Conservation (phyloP, 2,329 filamentous ascomycete genomes). For the Lasiodiplodia sp. region DNA sequence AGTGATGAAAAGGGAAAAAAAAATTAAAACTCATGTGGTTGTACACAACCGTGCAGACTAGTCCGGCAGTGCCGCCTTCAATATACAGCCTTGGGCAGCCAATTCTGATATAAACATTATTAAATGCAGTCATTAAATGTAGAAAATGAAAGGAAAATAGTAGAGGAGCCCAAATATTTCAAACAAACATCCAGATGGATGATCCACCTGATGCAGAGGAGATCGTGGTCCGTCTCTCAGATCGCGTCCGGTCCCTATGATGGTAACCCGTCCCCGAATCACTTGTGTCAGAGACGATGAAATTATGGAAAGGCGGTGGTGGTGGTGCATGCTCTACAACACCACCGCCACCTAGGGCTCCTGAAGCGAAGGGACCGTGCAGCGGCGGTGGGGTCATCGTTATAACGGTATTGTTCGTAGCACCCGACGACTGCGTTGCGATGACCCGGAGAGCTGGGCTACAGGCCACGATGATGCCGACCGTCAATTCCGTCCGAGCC, state of each 20-base stretch:
- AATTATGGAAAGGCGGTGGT: background rate
- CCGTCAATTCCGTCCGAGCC: conserved; percentile 3
- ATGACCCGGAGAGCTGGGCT: conserved; percentile 1
- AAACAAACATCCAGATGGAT: conserved; percentile 2
- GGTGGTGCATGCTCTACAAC: background rate
- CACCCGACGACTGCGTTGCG: background rate
- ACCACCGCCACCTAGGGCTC: background rate
- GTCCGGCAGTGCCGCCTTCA: no score
- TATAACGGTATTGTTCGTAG: no score
- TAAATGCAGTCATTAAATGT: no score
- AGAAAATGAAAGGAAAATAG: no score
- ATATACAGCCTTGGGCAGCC: no score
- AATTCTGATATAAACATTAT: no score
- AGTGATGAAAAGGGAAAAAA: no score
- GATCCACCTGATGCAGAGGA: conserved; percentile 14
- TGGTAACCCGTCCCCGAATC: background rate
- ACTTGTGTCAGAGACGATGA: background rate
- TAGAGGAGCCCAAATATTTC: no score
- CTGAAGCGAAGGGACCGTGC: background rate
- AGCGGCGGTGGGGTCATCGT: background rate
- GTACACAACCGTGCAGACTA: no score
- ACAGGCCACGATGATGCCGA: conserved; percentile 11
- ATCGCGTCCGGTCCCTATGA: background rate
- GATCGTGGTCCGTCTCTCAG: conserved; percentile 4
- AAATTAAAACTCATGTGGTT: no score